Base-by-base conservation (phyloP, 352 stramenopile species). In the Phytophthora idaei region DNA sequence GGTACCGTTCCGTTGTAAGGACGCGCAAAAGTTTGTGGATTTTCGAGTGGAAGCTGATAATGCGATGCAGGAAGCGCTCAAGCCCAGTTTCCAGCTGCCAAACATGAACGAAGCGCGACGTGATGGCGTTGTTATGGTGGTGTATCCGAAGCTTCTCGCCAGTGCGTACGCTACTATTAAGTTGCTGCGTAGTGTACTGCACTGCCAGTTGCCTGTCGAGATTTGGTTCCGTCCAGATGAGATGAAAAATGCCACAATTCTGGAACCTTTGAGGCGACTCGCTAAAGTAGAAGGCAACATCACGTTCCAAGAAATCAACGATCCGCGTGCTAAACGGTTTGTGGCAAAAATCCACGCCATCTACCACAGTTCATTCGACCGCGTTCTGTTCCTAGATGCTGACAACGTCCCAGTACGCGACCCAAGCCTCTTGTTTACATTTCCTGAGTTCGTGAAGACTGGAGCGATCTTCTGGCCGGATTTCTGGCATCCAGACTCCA, bases 381-480 rank as follows among this genome's bases (percentile, higher is more conserved):
- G 78, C 5, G 41, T 89, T 27, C 37, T 89, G 32, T 83, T 89
- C 46, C 49, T 89, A 17, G 80, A 89, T 59, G 66, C 76, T 11
- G 80, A 89, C 36, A 89, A 89, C 37, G 51, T 80, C 14, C 77
- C 78, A 0, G 77, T 79, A n/a, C 70, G 63, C 9, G 76, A 89
- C 28, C 77, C 80, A 37, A 84, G 2, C 1, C 67, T 68, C n/a
- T 42, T 74, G 15, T 74, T 74, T 41, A 45, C 71, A 14, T 71
- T 61, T 21, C 44, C 42, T 0, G 76, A 83, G 48, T 89, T 82
- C 31, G 53, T 59, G 5, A 53, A 63, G 17, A 77, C 58, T 5
- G 80, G 78, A 5, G 74, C 80, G 4, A 51, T 89, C 21, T 89
- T 89, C 50, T 89, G 80, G 80, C 80, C 80, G 0, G 80, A 89